Conservation (phyloP, 306 rosid genomes). For the Vigna radiata region DNA sequence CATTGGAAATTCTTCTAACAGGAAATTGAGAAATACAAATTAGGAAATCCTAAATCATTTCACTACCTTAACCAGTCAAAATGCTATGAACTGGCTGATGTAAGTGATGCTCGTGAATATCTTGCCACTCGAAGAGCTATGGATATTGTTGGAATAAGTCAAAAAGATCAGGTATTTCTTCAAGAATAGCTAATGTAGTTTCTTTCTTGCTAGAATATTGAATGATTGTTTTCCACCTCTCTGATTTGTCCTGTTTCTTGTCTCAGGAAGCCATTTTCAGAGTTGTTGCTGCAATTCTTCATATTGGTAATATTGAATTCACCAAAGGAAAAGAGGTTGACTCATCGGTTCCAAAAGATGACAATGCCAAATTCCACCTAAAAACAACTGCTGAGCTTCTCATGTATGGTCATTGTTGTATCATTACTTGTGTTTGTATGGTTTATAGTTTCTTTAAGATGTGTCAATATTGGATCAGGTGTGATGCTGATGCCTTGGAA, state of each 20-base stretch:
- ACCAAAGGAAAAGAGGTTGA: conserved; percentile 82
- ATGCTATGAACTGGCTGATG: conserved; percentile 87
- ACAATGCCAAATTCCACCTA: conserved; percentile 81
- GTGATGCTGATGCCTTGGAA: conserved; percentile 77
- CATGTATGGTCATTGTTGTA: conserved; percentile 57
- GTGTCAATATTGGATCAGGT: conserved; percentile 63
- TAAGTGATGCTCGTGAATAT: conserved; percentile 89
- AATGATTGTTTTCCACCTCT: conserved; percentile 44
- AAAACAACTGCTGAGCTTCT: conserved; percentile 91
- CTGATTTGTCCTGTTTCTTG: conserved; percentile 38
- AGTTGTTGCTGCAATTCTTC: conserved; percentile 95
- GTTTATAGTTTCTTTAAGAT: conserved; percentile 42
- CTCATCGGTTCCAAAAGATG: conserved; percentile 96
- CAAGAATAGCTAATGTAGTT: conserved; percentile 39
- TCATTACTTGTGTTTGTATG: conserved; percentile 31
- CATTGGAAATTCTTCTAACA: conserved; percentile 50
- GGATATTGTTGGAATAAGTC: conserved; percentile 95
- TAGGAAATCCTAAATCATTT: conserved; percentile 84
- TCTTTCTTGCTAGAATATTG: conserved; percentile 31
- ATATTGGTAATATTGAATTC: conserved; percentile 82
- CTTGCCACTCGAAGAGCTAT: conserved; percentile 99
- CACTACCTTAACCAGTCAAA: conserved; percentile 97
- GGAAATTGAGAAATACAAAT: conserved; percentile 95
- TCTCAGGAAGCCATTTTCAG: conserved; percentile 95
- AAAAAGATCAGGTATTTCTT: conserved; percentile 83